These are phyloP conservation scores for Myrica gale DNA, from an alignment of 306 rosid species.

Conservation along the genomic window DNA sequence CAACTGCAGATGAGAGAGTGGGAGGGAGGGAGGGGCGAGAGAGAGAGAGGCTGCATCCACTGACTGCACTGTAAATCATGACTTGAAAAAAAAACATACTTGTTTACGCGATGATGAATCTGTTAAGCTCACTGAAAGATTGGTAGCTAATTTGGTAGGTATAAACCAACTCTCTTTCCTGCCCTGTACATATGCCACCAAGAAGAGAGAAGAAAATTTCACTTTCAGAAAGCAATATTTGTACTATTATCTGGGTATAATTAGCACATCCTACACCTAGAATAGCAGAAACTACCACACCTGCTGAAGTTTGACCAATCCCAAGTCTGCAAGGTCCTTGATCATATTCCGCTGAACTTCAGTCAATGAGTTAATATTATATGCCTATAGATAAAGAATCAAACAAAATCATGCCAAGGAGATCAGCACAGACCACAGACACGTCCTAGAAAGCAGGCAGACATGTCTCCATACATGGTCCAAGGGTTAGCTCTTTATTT, in stretches of 20 bases:
- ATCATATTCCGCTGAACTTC: conserved; percentile 64
- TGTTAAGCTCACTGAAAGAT: conserved; percentile 89
- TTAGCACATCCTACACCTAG: conserved; percentile 22
- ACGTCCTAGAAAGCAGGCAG: conserved; percentile 14
- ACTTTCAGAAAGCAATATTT: conserved; percentile 23
- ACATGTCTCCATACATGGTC: background rate
- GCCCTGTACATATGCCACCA: conserved; percentile 55
- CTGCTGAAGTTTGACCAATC: conserved; percentile 94
- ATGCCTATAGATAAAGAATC: conserved; percentile 58
- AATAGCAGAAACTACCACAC: conserved; percentile 41
- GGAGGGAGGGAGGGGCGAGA: no score
- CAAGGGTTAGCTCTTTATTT: background rate
- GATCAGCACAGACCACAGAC: conserved; percentile 14
- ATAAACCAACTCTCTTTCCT: conserved; percentile 94
- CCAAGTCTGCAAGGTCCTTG: conserved; percentile 92
- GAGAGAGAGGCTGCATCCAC: background rate
- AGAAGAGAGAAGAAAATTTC: background rate
- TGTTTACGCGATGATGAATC: conserved; percentile 80
- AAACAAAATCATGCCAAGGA: conserved; percentile 19
- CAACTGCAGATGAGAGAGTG: background rate
- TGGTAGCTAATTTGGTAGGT: conserved; percentile 92
- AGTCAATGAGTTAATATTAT: conserved; percentile 63
- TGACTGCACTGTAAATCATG: background rate
- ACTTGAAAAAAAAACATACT: conserved; percentile 35
- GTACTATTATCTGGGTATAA: conserved; percentile 15